Evolutionary conservation across 257 asterid species (phyloP).

Genomic region (Sherardia arvensis): DNA sequence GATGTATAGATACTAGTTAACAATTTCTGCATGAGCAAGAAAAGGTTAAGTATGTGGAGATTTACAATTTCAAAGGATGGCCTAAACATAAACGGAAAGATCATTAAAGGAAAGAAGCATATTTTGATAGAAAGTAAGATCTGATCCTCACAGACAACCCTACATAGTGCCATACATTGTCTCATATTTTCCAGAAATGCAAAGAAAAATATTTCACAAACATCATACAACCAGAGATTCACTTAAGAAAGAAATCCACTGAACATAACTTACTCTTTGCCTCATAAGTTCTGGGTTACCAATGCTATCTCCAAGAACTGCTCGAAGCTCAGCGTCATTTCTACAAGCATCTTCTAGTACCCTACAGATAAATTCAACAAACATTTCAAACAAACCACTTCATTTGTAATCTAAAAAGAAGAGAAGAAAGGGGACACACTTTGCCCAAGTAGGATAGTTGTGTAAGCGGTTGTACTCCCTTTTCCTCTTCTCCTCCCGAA

Average conservation of each 20-base stretch:
- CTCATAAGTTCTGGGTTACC: conserved; percentile 95
- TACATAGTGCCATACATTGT: background rate
- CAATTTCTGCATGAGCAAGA: background rate
- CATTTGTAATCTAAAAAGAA: background rate
- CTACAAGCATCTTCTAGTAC: conserved; percentile 88
- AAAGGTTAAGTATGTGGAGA: background rate
- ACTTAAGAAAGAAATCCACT: background rate
- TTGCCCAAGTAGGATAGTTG: conserved; percentile 93
- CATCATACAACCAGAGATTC: background rate
- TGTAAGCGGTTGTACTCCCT: conserved; percentile 60
- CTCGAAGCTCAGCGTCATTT: conserved; percentile 78
- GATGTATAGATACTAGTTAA: background rate
- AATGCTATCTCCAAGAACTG: conserved; percentile 86
- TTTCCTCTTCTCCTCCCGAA: conserved; percentile 87
- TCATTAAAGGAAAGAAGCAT: background rate
- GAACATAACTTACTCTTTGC: conserved; percentile 38
- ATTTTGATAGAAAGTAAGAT: background rate
- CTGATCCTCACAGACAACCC: background rate
- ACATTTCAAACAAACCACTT: background rate
- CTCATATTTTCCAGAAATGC: background rate
- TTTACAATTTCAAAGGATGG: background rate
- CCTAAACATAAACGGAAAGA: background rate
- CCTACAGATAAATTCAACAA: conserved; percentile 26
- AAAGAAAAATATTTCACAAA: background rate
- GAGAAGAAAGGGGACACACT: conserved; percentile 25